phyloP scores from a whole-genome alignment of 108 stramenopile genomes.

The Cyclotella baltica region DNA sequence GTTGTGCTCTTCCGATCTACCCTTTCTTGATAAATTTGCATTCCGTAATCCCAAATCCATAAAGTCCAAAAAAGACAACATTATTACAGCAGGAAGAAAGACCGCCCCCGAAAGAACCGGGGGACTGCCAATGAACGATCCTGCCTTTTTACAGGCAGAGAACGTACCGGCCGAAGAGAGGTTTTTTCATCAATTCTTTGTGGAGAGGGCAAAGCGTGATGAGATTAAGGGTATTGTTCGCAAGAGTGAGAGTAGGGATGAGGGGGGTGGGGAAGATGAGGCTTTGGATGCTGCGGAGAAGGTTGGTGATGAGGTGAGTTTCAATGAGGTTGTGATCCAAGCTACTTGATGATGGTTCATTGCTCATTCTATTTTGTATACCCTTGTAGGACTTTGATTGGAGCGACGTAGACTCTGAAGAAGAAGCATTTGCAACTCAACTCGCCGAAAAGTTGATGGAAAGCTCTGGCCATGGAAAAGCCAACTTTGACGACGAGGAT shows the following conservation, averaged over 20 bases:
- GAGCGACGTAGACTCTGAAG: constrained; percentile 80
- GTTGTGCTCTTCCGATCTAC: no score
- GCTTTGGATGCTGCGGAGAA: constrained; percentile 59
- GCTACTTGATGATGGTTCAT: neutral
- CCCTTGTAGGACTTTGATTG: constrained; percentile 58
- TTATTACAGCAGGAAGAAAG: constrained; percentile 66
- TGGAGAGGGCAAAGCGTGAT: constrained; percentile 83
- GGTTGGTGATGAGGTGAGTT: constrained; percentile 49
- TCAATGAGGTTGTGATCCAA: constrained; percentile 29
- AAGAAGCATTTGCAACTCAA: constrained; percentile 90
- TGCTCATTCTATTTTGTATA: no score
- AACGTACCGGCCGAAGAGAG: constrained; percentile 76
- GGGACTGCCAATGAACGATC: constrained; percentile 84
- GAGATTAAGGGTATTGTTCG: constrained; percentile 81
- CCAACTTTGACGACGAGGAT: constrained; percentile 90
- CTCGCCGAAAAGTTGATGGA: constrained; percentile 92
- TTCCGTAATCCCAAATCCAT: constrained; percentile 95
- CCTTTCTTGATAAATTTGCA: constrained; percentile 99
- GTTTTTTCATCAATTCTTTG: constrained; percentile 95
- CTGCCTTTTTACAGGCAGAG: constrained; percentile 67
- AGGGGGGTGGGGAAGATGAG: constrained; percentile 61
- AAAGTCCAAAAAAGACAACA: constrained; percentile 50
- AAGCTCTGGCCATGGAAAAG: constrained; percentile 68
- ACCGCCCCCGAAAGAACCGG: constrained; percentile 40
- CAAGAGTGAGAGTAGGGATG: constrained; percentile 50